Conservation (phyloP, 2,329 filamentous ascomycete genomes). For the Alternaria sp. region DNA sequence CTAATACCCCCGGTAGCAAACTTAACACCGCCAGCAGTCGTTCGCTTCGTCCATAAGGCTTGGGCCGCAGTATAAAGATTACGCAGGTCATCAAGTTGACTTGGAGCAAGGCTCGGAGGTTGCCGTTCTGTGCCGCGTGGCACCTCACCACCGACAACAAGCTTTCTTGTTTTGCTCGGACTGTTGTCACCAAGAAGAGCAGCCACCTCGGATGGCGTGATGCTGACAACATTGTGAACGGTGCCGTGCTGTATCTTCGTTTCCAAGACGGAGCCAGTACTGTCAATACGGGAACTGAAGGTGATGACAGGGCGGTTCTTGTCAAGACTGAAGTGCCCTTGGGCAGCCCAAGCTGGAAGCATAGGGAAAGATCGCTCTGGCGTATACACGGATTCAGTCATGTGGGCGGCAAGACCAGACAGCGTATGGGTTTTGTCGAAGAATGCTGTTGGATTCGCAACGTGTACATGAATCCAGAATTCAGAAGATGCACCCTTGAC, state of each 20-base stretch:
- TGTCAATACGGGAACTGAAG: constrained; percentile 66
- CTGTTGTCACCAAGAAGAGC: constrained; percentile 49
- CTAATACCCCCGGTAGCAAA: constrained; percentile 40
- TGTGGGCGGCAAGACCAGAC: constrained; percentile 68
- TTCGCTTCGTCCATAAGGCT: constrained; percentile 44
- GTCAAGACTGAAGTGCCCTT: constrained; percentile 63
- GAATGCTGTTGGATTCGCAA: constrained; percentile 79
- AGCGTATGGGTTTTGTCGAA: constrained; percentile 68
- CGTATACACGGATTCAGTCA: constrained; percentile 65
- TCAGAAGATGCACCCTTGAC: constrained; percentile 60
- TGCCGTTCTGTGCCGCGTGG: constrained; percentile 5
- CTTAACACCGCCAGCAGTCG: constrained; percentile 50
- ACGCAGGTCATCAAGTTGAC: constrained; percentile 45
- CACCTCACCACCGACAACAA: constrained; percentile 41
- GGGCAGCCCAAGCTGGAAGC: constrained; percentile 61
- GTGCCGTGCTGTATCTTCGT: constrained; percentile 63
- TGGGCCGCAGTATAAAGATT: constrained; percentile 49
- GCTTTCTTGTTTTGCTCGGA: constrained; percentile 20
- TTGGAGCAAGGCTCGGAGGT: constrained; percentile 26
- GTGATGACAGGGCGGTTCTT: constrained; percentile 66
- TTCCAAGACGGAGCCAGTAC: constrained; percentile 63
- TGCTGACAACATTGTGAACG: constrained; percentile 62
- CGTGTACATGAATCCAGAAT: constrained; percentile 80
- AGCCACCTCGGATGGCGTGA: constrained; percentile 58
- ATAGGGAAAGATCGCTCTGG: constrained; percentile 66